Evolutionary conservation across 2,329 filamentous ascomycete species (phyloP).

Genomic region (Aspergillus calidoustus): DNA sequence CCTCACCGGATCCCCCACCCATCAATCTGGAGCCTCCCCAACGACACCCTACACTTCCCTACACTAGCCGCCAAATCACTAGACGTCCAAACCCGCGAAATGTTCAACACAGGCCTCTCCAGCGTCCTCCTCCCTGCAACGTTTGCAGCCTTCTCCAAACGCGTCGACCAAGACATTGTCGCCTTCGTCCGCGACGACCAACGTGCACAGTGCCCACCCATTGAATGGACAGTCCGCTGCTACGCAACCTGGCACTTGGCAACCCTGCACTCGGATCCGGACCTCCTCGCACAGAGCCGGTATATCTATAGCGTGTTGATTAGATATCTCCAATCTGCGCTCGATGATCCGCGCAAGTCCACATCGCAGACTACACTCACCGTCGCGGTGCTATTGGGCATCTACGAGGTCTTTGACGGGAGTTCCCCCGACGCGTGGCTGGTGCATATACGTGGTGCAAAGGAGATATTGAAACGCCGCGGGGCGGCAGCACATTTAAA

Average conservation of each 20-base stretch:
- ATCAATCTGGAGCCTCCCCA: too few species aligned
- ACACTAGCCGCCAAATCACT: neutral
- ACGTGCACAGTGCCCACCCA: neutral
- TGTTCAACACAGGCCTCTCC: neutral
- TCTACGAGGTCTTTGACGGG: conserved; percentile 23
- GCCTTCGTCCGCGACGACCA: neutral
- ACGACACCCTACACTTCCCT: neutral
- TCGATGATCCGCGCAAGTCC: conserved; percentile 6
- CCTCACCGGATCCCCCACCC: too few species aligned
- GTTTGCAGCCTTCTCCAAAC: neutral
- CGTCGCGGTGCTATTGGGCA: conserved; percentile 6
- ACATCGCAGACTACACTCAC: conserved; percentile 11
- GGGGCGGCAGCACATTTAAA: conserved; percentile 16
- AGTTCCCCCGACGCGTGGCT: conserved; percentile 14
- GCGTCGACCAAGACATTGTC: conserved; percentile 2
- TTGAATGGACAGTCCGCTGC: conserved; percentile 11
- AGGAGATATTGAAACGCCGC: conserved; percentile 13
- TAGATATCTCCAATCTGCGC: neutral
- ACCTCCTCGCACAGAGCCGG: conserved; percentile 11
- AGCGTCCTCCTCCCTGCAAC: neutral
- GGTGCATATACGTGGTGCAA: conserved; percentile 15
- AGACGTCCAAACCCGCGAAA: neutral
- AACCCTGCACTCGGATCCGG: conserved; percentile 2
- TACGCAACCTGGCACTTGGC: conserved; percentile 10
- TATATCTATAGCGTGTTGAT: conserved; percentile 15